Evolutionary conservation across 2,329 filamentous ascomycete species (phyloP).

Genomic region (Basipetospora chlamydospora): DNA sequence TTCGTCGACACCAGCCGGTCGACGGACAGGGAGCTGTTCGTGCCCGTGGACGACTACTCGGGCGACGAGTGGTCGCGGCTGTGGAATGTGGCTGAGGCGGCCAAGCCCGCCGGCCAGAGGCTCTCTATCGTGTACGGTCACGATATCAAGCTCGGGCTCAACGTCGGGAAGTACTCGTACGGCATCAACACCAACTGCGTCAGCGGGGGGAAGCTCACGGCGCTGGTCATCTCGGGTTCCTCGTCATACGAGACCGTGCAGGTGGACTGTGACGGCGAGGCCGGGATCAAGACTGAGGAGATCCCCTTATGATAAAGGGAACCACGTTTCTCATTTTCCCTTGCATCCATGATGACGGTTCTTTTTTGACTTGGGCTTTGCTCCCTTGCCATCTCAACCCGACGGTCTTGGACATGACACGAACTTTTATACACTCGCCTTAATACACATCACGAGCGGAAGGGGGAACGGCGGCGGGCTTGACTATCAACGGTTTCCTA

Average conservation of each 20-base stretch:
- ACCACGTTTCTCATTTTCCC: too few species aligned
- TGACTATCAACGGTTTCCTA: too few species aligned
- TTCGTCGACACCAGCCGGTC: constrained; percentile 6
- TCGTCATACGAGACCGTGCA: constrained; percentile 10
- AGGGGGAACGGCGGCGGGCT: too few species aligned
- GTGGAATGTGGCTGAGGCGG: constrained; percentile 39
- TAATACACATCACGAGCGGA: too few species aligned
- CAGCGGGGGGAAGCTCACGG: constrained; percentile 59
- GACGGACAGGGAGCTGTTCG: constrained; percentile 17
- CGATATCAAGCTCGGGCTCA: constrained; percentile 58
- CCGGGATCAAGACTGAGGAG: too few species aligned
- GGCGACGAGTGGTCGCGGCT: constrained; percentile 54
- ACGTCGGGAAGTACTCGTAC: constrained; percentile 51
- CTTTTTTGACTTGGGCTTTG: too few species aligned
- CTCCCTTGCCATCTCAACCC: too few species aligned
- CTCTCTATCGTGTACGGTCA: constrained; percentile 78
- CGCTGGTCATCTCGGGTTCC: constrained; percentile 52
- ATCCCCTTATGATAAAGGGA: too few species aligned
- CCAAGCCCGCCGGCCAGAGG: constrained; percentile 18
- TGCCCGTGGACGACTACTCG: constrained; percentile 26
- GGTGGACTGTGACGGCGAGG: constrained; percentile 21
- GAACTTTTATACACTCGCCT: too few species aligned
- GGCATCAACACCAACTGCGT: constrained; percentile 79
- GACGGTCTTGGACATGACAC: too few species aligned
- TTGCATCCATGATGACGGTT: too few species aligned